A percentile compares a stretch with the other conserved stretches of the same genome.
phyloP scores from a whole-genome alignment of 2,329 filamentous ascomycete species.

The Phaeophleospora eucalypticola region DNA sequence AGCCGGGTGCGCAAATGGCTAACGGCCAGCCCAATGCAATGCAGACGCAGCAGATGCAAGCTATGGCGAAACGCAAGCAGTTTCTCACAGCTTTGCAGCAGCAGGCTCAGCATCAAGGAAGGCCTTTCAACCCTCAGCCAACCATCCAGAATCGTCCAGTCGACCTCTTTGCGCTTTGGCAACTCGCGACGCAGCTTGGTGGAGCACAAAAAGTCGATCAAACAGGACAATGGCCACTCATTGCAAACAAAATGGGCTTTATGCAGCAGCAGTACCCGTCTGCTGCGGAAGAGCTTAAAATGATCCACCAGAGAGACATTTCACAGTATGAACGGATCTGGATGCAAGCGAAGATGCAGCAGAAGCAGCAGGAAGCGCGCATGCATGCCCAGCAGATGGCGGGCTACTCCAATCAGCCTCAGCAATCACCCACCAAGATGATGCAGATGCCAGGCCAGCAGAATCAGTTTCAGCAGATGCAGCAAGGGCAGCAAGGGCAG shows the following conservation, averaged over 20 bases:
- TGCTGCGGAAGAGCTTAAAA: constrained; percentile 65
- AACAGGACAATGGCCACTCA: constrained; percentile 66
- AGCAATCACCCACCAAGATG: constrained; percentile 33
- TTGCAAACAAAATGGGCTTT: constrained; percentile 55
- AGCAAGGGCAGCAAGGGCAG: constrained; percentile 28
- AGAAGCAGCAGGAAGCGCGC: constrained; percentile 34
- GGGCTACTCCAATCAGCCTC: constrained; percentile 29
- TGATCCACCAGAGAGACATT: constrained; percentile 72
- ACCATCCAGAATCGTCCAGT: constrained; percentile 69
- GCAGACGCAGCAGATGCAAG: constrained; percentile 21
- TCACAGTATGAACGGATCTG: constrained; percentile 71
- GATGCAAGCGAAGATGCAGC: constrained; percentile 49
- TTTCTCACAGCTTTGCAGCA: constrained; percentile 66
- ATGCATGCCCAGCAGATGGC: constrained; percentile 40
- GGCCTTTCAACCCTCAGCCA: constrained; percentile 71
- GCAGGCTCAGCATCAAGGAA: constrained; percentile 72
- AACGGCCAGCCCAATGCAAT: constrained; percentile 22
- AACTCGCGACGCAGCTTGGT: constrained; percentile 68
- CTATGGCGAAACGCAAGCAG: constrained; percentile 25
- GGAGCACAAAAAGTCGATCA: constrained; percentile 71
- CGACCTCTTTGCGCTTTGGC: constrained; percentile 73
- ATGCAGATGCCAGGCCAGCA: constrained; percentile 26
- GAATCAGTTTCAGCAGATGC: constrained; percentile 26
- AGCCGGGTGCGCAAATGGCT: constrained; percentile 19
- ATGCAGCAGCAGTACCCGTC: constrained; percentile 48